Conservation (phyloP, 345 rosid genomes). For the Aethionema arabicum region DNA sequence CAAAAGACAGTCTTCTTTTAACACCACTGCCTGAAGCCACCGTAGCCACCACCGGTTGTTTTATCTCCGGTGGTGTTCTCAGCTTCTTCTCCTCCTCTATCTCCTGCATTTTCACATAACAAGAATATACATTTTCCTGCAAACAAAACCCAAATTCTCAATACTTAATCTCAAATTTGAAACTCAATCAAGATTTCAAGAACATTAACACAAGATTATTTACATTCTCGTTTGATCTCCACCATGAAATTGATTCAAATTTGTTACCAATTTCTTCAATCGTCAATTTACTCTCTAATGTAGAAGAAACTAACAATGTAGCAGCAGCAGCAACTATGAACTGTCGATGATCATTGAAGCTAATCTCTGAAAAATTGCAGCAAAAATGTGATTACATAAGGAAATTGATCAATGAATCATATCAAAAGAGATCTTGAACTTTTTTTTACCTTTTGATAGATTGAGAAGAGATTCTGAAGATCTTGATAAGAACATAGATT, state of each 20-base stretch:
- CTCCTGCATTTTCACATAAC: conserved; percentile 58
- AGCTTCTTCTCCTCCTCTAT: conserved; percentile 46
- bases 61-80: conserved; percentile 43
- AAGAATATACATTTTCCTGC: conserved; percentile 62
- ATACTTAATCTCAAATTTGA: neutral
- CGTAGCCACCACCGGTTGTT: conserved; percentile 18
- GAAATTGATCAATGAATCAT: neutral
- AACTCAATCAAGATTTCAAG: neutral
- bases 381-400: neutral
- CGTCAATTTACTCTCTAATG: conserved; percentile 43
- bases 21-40: conserved; percentile 43
- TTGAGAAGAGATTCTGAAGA: conserved; percentile 52
- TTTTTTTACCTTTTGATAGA: conserved; percentile 52
- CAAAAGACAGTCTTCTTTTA: conserved; percentile 64
- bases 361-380: conserved; percentile 47
- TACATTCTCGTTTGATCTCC: conserved; percentile 57
- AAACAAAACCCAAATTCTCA: conserved; percentile 8
- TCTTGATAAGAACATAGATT: conserved; percentile 35
- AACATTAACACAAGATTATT: neutral
- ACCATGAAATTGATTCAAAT: conserved; percentile 48
- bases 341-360: conserved; percentile 60
- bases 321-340: conserved; percentile 82
- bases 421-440: neutral
- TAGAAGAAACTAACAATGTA: conserved; percentile 56
- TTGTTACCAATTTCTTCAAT: conserved; percentile 51